Base-by-base conservation (phyloP, 2,329 filamentous ascomycete species). In the Nemania serpens region DNA sequence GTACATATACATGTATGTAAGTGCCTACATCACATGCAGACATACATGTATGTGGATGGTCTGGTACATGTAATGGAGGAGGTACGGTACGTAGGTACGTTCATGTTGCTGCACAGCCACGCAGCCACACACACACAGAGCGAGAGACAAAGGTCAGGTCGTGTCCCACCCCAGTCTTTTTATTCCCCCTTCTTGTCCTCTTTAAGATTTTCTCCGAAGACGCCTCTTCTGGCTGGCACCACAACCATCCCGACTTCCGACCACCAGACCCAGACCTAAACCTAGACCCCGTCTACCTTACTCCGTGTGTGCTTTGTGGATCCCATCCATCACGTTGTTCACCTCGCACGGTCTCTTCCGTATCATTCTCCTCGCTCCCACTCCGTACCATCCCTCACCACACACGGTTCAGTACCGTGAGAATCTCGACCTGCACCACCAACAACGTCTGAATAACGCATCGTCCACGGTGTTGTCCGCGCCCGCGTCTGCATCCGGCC, bases 361-460 rank as follows among this genome's bases (percentile, higher is more conserved):
- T 53, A 33, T 50, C 43, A 37, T 55, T 62, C 48, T 57, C 11
- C 58, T 55, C 17, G 15, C 39, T 49, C 4, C 22, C 39, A 55
- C 55, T 64, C 61, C 63, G 61, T 64, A 64, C 59, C 58, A 29
- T 60, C 58, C 47, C 41, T 55, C 47, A 41, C 25, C 59, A 53
- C 64, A 64, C 62, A 64, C 64, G 62, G 62, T 54, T 47, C 59
- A 45, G 64, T 63, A 67, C 65, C 59, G 63, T 66, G 64, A 65
- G 66, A 68, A 65, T 59, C 59, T 61, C 52, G 41, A 58, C 54
- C 50, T 58, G 58, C 64, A 66, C 66, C 59, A 62, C 51, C 61
- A 45, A 68, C 64, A 68, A 66, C 65, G 61, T 66, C 64, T 66
- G 59, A 66, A 65, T 62, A 59, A 34, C 64, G 42, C 61, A 51